Percentiles rank a stretch among this genome's conserved stretches.
Evolutionary conservation across 495 filamentous ascomycete species (phyloP).

Genomic region (Penicillium coffeae): DNA sequence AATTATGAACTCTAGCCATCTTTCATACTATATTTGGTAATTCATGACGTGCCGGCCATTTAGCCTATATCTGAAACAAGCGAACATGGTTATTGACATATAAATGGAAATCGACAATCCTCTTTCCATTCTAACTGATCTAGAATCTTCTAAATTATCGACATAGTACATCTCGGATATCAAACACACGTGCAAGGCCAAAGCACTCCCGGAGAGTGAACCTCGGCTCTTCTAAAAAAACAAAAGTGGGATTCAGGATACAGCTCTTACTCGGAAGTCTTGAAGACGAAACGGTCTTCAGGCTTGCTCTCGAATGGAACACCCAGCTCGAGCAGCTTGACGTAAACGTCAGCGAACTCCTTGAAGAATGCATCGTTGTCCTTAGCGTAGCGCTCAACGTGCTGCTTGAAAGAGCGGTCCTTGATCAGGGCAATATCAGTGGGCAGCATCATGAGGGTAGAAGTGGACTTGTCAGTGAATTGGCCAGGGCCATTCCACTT

Average conservation of each 20-base stretch:
- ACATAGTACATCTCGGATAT: neutral
- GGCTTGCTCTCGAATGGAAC: slow-evolving; percentile 77
- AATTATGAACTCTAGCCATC: too few species aligned
- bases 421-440: slow-evolving; percentile 83
- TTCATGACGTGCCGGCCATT: too few species aligned
- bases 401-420: slow-evolving; percentile 81
- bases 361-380: slow-evolving; percentile 90
- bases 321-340: slow-evolving; percentile 88
- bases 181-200: neutral
- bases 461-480: slow-evolving; percentile 78
- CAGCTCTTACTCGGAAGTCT: slow-evolving; percentile 58
- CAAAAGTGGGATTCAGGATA: too few species aligned
- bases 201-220: too few species aligned
- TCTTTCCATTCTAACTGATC: neutral
- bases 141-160: neutral
- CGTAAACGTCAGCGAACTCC: slow-evolving; percentile 76
- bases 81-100: neutral
- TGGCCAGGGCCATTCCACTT: slow-evolving; percentile 93
- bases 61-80: too few species aligned
- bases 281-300: slow-evolving; percentile 70
- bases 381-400: slow-evolving; percentile 88
- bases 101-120: neutral
- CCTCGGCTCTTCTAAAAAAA: too few species aligned
- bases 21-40: too few species aligned
- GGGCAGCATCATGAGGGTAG: slow-evolving; percentile 95